These are phyloP conservation scores for Xylariaceae sp. DNA, from an alignment of 2,329 filamentous ascomycete genomes.

Conservation along the genomic window DNA sequence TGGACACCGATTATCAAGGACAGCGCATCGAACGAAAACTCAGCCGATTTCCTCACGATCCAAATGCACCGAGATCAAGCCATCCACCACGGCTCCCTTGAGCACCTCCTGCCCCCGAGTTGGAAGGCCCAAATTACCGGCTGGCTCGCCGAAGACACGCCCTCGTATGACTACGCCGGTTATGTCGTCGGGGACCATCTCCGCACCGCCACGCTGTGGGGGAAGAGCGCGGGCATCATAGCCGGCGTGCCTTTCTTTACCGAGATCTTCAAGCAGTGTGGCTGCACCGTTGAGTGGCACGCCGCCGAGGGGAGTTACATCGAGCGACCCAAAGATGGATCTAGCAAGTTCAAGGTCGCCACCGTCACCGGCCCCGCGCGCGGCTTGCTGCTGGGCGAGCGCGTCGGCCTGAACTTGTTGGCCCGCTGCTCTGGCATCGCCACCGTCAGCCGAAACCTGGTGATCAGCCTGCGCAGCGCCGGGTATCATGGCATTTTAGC, in stretches of 20 bases:
- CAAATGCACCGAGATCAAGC: conserved; percentile 37
- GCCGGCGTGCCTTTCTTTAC: conserved; percentile 95
- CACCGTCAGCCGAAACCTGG: conserved; percentile 65
- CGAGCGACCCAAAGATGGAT: conserved; percentile 61
- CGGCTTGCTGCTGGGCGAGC: conserved; percentile 83
- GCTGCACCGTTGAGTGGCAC: conserved; percentile 92
- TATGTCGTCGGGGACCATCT: conserved; percentile 85
- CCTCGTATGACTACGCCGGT: conserved; percentile 95
- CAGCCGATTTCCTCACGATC: not conserved
- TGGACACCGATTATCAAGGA: not conserved
- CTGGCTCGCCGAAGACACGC: conserved; percentile 96
- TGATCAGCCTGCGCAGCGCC: conserved; percentile 62
- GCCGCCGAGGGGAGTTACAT: conserved; percentile 76
- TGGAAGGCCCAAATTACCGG: conserved; percentile 81
- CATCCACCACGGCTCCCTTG: conserved; percentile 53
- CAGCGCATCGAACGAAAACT: not conserved
- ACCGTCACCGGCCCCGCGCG: conserved; percentile 86
- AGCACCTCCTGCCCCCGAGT: conserved; percentile 80
- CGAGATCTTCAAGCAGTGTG: conserved; percentile 88
- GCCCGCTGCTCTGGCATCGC: conserved; percentile 92
- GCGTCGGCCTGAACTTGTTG: conserved; percentile 89
- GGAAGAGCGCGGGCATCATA: conserved; percentile 78
- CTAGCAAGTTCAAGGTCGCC: conserved; percentile 69
- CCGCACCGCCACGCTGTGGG: conserved; percentile 70
- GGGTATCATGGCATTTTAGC: conserved; percentile 88